Evolutionary conservation across 75 land plant genomes (phyloP).

Genomic region (Cryptomeria japonica): DNA sequence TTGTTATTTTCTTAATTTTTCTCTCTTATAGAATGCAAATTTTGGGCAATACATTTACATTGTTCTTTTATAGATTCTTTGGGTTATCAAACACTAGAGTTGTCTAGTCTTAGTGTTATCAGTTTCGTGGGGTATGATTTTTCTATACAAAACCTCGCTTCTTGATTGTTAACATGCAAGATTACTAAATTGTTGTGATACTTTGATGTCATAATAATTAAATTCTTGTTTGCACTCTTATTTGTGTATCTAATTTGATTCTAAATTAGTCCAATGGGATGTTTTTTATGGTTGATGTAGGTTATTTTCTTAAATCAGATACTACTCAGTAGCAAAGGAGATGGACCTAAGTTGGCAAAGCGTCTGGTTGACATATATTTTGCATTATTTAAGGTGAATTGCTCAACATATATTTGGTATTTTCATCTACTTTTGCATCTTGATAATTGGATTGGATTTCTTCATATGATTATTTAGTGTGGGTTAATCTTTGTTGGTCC

Average conservation of each 20-base stretch:
- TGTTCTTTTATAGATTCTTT: not conserved
- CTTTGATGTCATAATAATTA: not conserved
- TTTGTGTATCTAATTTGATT: not conserved
- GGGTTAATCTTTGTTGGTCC: too few species aligned
- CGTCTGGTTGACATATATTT: slow-evolving; percentile 93
- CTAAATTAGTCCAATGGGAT: not conserved
- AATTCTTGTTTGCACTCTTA: not conserved
- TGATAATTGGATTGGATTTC: not conserved
- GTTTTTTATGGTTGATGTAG: slow-evolving; percentile 38
- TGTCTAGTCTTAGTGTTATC: not conserved
- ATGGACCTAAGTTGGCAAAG: slow-evolving; percentile 91
- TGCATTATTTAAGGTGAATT: slow-evolving; percentile 81
- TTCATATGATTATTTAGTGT: not conserved
- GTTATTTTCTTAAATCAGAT: slow-evolving; percentile 91
- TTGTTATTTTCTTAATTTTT: not conserved
- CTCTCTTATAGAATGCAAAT: not conserved
- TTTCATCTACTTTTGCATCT: not conserved
- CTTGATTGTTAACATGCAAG: not conserved
- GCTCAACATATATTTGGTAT: not conserved
- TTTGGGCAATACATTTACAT: not conserved
- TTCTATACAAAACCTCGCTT: not conserved
- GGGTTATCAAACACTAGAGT: not conserved
- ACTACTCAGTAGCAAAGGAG: slow-evolving; percentile 69
- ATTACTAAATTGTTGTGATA: not conserved
- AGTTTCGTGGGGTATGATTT: not conserved